Evolutionary conservation across 2,329 filamentous ascomycete genomes (phyloP), one percentile per base, ranked within the genome.

Genomic region (Scytalidium lignicola): DNA sequence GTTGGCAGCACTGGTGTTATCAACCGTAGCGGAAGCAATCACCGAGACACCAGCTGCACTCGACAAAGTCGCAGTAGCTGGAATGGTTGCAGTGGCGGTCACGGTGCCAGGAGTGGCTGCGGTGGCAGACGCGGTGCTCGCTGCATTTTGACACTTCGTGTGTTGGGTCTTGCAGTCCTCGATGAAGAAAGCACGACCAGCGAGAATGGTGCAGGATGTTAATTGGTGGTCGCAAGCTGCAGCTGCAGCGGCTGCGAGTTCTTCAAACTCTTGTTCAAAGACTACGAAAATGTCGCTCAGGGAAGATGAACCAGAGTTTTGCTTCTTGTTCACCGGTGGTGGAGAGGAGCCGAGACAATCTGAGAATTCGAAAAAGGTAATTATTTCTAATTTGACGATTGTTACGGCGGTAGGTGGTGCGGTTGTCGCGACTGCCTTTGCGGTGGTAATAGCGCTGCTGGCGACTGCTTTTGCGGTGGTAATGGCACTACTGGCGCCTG

Each of bases 361-460:
- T 12, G 28, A 19, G 41, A 60, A 60, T 22, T 54, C 50, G 51
- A 60, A 60, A 51, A 60, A 60, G 8, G 58, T 55, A 37, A 37
- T 13, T 17, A 37, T 5, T 17, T 37, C 32, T 5, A 37, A 4
- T 17, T 37, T 37, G 15, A 37, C 32, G 5, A 37, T 13, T 13
- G 32, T 37, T 13, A 37, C 32, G 15, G 32, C 32, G 6, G 32
- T 37, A 7, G 32, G 32, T 37, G 32, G 32, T 37, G 32, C 32
- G 5, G 32, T 8, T 5, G 32, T 9, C 5, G 32, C 7, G 15
- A 17, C 32, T 7, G 26, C 26, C 7, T 28, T 28, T 28, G 26
- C 26, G 13, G 26, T 7, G 7, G 26, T 28, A 13, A 13, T 7
- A 28, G 26, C 7, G 26, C 26, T 28, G 26, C 26, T 28, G n/a